These are phyloP conservation scores for Ulvella scutata DNA, from an alignment of 139 green algal species.

Conservation along the genomic window DNA sequence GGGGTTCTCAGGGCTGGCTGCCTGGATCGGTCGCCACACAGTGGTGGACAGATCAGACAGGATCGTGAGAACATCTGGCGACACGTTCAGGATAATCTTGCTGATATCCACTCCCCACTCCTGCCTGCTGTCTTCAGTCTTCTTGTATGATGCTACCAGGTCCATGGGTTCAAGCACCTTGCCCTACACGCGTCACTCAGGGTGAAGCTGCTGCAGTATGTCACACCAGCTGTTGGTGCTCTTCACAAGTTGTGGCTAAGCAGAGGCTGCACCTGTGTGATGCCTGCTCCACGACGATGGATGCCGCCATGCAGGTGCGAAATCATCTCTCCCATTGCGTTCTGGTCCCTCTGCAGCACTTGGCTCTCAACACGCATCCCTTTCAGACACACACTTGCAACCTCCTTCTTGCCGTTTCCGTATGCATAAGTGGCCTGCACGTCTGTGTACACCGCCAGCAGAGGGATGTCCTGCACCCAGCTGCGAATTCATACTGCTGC, in stretches of 20 bases:
- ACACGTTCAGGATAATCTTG: conserved; percentile 9
- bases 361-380: conserved; percentile 26
- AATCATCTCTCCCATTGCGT: background rate
- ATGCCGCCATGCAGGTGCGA: background rate
- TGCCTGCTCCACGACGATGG: conserved; percentile 1
- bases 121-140: background rate
- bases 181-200: conserved; percentile 11
- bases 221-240: no score
- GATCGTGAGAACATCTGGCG: conserved; percentile 9
- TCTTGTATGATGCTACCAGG: conserved; percentile 13
- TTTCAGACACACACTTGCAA: conserved; percentile 15
- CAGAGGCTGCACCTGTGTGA: background rate
- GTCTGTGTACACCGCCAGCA: conserved; percentile 31
- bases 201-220: no score
- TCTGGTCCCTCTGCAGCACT: background rate
- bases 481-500: background rate
- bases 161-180: conserved; percentile 36
- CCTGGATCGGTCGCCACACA: conserved; percentile 4
- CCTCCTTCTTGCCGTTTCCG: conserved; percentile 5
- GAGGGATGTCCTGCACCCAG: conserved; percentile 11
- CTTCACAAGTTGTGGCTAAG: no score
- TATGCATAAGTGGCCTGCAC: conserved; percentile 11
- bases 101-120: background rate
- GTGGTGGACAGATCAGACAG: background rate
- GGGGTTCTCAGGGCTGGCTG: background rate